Conservation (phyloP, 768 basidiomycete species). For the Mrakia hoshinonis region DNA sequence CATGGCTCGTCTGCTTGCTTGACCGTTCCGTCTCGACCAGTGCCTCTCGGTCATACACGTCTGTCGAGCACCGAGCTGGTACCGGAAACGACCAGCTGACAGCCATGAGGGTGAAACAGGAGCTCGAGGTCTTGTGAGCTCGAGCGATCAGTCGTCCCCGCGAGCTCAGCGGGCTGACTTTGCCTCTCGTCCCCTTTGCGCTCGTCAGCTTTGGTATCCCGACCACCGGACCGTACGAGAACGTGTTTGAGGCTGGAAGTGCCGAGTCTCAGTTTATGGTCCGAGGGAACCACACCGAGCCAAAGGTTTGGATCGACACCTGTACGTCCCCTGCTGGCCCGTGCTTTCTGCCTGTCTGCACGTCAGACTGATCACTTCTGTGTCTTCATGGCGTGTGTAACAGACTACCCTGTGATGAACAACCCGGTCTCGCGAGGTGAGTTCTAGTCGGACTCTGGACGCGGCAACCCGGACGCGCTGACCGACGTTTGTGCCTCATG, state of each 20-base stretch:
- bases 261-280: constrained; percentile 17
- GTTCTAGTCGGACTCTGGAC: constrained; percentile 44
- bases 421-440: constrained; percentile 53
- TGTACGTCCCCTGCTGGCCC: neutral
- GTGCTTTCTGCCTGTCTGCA: neutral
- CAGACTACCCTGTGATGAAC: constrained; percentile 80
- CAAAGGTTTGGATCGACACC: constrained; percentile 27
- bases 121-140: constrained; percentile 20
- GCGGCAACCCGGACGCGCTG: constrained; percentile 51
- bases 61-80: constrained; percentile 10
- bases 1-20: neutral
- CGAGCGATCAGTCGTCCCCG: neutral
- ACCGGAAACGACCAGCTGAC: constrained; percentile 23
- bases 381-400: neutral
- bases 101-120: constrained; percentile 24
- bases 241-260: constrained; percentile 28
- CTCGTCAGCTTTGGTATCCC: constrained; percentile 19
- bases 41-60: constrained; percentile 19
- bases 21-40: neutral
- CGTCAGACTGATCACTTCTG: neutral
- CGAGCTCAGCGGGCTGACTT: neutral
- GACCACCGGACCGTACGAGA: constrained; percentile 24
- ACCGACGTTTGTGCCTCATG: too few relatives aligned
- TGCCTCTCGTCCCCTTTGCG: neutral
- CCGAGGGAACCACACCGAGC: neutral